Evolutionary conservation across 768 basidiomycete genomes (phyloP).

Genomic region (Punctularia strigosozonata): DNA sequence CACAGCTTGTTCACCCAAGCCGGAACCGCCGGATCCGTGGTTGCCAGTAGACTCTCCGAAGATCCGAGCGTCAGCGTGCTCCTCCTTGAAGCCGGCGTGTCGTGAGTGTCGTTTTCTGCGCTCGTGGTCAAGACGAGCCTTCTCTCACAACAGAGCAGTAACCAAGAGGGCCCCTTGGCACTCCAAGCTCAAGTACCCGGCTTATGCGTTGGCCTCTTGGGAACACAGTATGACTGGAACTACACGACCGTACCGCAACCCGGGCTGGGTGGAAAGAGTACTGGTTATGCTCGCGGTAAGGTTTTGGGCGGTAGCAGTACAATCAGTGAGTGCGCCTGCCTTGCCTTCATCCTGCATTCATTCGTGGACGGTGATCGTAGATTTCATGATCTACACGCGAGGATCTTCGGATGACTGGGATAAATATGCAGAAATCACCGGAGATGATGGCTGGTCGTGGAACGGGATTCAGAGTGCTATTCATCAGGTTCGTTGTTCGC

Average conservation of each 20-base stretch:
- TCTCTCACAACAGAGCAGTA: not conserved
- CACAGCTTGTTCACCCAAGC: not conserved
- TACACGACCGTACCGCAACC: not conserved
- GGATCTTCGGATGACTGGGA: constrained; percentile 11
- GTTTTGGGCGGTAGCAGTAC: constrained; percentile 7
- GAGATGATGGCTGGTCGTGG: constrained; percentile 10
- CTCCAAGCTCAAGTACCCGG: no score
- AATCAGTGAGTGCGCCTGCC: constrained; percentile 5
- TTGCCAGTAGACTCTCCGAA: constrained; percentile 9
- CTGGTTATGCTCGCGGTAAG: constrained; percentile 3
- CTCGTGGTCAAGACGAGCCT: not conserved
- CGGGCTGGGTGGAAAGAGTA: not conserved
- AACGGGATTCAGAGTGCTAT: constrained; percentile 4
- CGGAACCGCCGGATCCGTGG: constrained; percentile 9
- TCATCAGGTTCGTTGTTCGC: not conserved
- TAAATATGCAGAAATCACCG: constrained; percentile 6
- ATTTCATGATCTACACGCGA: constrained; percentile 10
- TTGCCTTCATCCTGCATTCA: not conserved
- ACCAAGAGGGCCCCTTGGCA: no score
- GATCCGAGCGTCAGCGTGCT: constrained; percentile 5
- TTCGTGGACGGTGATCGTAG: constrained; percentile 1
- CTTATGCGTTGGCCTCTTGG: no score
- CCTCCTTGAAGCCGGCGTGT: constrained; percentile 10
- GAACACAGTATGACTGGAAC: constrained; percentile 1
- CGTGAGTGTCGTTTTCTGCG: not conserved